Evolutionary conservation across 371 early-diverging fungal genomes (phyloP).

Genomic region (Mucor saturninus): DNA sequence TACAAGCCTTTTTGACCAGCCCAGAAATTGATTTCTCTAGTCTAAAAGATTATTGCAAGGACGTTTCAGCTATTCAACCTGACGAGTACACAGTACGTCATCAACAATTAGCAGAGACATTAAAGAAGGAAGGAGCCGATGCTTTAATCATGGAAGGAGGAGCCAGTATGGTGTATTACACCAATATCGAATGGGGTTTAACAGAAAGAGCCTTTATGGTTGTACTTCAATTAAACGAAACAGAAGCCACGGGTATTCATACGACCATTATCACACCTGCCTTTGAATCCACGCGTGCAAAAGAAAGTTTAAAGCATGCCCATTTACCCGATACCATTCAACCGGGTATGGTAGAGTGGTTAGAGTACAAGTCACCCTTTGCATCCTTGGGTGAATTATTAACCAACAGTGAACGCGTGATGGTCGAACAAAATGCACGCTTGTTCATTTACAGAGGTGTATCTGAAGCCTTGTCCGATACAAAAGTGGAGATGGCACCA

Average conservation of each 20-base stretch:
- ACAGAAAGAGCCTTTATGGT: conserved; percentile 62
- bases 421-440: conserved; percentile 57
- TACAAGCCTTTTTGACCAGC: conserved; percentile 10
- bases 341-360: conserved; percentile 42
- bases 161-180: conserved; percentile 56
- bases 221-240: conserved; percentile 36
- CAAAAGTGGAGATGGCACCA: conserved; percentile 45
- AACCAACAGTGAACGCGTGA: conserved; percentile 21
- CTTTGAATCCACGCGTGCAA: conserved; percentile 62
- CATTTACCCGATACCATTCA: conserved; percentile 32
- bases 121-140: conserved; percentile 36
- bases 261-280: conserved; percentile 57
- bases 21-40: conserved; percentile 4
- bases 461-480: conserved; percentile 17
- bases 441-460: conserved; percentile 57
- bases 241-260: conserved; percentile 33
- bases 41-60: conserved; percentile 34
- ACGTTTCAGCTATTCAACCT: conserved; percentile 45
- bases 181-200: conserved; percentile 57
- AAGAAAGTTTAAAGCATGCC: conserved; percentile 33
- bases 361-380: conserved; percentile 59
- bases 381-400: conserved; percentile 38
- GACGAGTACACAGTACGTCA: conserved; percentile 55
- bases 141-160: conserved; percentile 62
- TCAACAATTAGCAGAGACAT: conserved; percentile 37